phyloP scores from a whole-genome alignment of 305 asterid genomes.

The Petunia hybrid region DNA sequence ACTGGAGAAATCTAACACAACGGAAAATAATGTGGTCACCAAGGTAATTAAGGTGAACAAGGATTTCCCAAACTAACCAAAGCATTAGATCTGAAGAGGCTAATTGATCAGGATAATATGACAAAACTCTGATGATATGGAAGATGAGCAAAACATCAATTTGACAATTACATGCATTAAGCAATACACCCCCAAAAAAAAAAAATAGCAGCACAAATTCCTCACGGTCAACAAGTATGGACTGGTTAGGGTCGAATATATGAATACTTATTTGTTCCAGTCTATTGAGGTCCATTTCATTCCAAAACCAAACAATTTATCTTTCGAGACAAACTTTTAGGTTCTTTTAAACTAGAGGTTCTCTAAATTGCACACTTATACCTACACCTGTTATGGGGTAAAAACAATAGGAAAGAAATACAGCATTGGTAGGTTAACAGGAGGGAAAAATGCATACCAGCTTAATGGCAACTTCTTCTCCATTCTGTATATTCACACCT shows the following conservation, averaged over 20 bases:
- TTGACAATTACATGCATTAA: neutral
- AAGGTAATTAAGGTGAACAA: constrained; percentile 14
- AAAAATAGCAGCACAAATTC: neutral
- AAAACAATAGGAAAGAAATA: neutral
- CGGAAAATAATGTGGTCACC: neutral
- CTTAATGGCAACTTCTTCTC: constrained; percentile 96
- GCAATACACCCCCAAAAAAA: neutral
- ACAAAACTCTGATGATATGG: neutral
- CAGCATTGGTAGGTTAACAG: neutral
- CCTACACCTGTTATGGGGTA: neutral
- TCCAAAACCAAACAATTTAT: constrained; percentile 16
- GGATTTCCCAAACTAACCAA: constrained; percentile 12
- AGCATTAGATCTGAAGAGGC: constrained; percentile 4
- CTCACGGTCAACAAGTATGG: neutral
- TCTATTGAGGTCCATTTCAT: neutral
- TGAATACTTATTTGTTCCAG: neutral
- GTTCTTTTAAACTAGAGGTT: neutral
- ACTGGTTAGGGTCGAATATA: neutral
- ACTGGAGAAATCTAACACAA: neutral
- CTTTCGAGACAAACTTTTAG: neutral
- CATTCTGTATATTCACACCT: constrained; percentile 91
- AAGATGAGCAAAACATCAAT: constrained; percentile 9
- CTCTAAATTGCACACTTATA: constrained; percentile 4
- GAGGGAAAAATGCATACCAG: constrained; percentile 60
- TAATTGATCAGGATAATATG: neutral